phyloP scores from a whole-genome alignment of 495 filamentous ascomycete genomes.

The Aspergillus avenaceus region DNA sequence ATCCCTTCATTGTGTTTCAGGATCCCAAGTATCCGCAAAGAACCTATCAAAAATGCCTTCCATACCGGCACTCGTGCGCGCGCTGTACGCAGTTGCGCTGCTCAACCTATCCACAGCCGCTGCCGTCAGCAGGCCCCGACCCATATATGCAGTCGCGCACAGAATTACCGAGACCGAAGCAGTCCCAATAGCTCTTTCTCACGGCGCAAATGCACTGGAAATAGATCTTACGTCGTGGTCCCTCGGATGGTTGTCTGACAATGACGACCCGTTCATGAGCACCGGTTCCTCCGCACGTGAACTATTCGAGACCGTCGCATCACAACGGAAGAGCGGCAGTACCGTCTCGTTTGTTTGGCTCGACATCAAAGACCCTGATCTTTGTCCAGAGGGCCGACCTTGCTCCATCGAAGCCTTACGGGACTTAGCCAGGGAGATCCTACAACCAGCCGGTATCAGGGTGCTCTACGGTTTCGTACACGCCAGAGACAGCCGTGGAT shows the following conservation, averaged over 20 bases:
- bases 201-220: not conserved
- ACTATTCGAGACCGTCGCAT: not conserved
- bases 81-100: too few species aligned
- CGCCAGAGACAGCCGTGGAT: not conserved
- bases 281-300: not conserved
- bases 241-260: not conserved
- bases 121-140: too few species aligned
- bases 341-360: too few species aligned
- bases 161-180: not conserved
- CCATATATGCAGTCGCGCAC: not conserved
- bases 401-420: slow-evolving; percentile 1
- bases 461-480: slow-evolving; percentile 4
- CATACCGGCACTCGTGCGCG: too few species aligned
- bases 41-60: too few species aligned
- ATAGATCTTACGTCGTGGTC: not conserved
- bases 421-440: not conserved
- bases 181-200: not conserved
- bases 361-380: slow-evolving; percentile 1
- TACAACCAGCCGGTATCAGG: not conserved
- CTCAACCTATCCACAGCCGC: too few species aligned
- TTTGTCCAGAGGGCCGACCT: not conserved
- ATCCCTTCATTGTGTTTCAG: too few species aligned
- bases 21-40: too few species aligned
- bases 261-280: not conserved
- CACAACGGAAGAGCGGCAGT: not conserved